Conservation (phyloP, 2,329 filamentous ascomycete species). For the Cordyceps farinosa region DNA sequence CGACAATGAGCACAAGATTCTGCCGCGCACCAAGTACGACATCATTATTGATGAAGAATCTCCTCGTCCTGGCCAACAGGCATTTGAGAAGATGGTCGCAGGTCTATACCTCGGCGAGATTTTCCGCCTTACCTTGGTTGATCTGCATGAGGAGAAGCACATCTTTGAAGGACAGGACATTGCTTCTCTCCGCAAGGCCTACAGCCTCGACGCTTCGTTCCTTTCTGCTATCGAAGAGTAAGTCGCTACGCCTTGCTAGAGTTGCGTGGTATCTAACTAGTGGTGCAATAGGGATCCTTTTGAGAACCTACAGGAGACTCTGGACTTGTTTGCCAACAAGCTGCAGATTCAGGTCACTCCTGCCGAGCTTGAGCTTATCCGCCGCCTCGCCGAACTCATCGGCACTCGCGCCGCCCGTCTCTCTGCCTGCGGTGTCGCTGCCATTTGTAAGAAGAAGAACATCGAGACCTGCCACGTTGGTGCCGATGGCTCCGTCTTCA, state of each 20-base stretch:
- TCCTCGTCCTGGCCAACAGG: conserved; percentile 87
- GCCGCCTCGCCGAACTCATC: conserved; percentile 87
- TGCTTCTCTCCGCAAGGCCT: conserved; percentile 74
- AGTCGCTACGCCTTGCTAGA: conserved; percentile 28
- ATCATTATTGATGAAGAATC: conserved; percentile 85
- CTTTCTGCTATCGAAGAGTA: conserved; percentile 87
- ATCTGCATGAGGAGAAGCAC: conserved; percentile 72
- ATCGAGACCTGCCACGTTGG: conserved; percentile 88
- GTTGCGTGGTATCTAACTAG: conserved; percentile 4
- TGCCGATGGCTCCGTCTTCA: conserved; percentile 95
- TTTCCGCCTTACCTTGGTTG: conserved; percentile 81
- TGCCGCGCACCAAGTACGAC: conserved; percentile 83
- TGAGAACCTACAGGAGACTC: conserved; percentile 89
- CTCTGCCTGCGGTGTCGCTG: conserved; percentile 90
- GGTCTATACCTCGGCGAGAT: conserved; percentile 93
- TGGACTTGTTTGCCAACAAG: conserved; percentile 74
- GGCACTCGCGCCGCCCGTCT: conserved; percentile 91
- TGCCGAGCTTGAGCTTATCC: conserved; percentile 83
- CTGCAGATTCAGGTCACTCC: conserved; percentile 68
- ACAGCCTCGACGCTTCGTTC: conserved; percentile 90
- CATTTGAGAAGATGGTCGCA: conserved; percentile 97
- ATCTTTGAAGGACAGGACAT: conserved; percentile 86
- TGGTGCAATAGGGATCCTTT: conserved; percentile 68
- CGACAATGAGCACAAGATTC: conserved; percentile 86
- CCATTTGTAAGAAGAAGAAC: conserved; percentile 94